Base-by-base conservation (phyloP, 495 filamentous ascomycete species). In the Penicillium fimorum region DNA sequence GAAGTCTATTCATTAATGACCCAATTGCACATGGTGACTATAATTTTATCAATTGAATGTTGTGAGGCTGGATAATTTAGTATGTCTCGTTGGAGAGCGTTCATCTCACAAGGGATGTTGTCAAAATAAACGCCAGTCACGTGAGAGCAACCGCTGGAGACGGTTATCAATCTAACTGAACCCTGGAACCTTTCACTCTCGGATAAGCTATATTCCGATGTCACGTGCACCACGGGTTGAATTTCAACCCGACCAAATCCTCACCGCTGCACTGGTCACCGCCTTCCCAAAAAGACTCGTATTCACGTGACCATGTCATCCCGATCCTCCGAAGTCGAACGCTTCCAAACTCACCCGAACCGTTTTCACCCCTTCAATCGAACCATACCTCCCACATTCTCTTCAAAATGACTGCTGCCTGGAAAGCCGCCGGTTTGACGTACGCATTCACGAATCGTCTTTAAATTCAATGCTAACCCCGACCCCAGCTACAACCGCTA, bases 401-500 rank as follows among this genome's bases (percentile, higher is more conserved):
- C 69, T 73, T 84, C 87, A 91, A 85, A 81, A 98, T 98, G 94
- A 84, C 90, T 75, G 93, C 91, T 78, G 90, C 92, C 70, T 99
- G 95, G 95, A 97, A 97, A 88, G 84, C 92, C 68, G 87, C 94
- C 70, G 94, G 95, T 79, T 80, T 97, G 67, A 96, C 88, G 95
- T 97, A 87, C 75, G 88, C 66, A 45, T 48, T 1, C 4, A 33
- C 40, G 5, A 33, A 6, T 32, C 25, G 17, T 47, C 24, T 47
- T 48, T 4, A 41, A 48, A 30, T 41, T 53, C 25, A 66, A 67
- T 57, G 65, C 69, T 64, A 64, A 80, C 62, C 57, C 57, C 38
- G 65, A 47, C 70, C 18, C 56, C 69, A 75, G 76, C 62, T 76
- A 80, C 75, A 76, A 82, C 75, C 72, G 79, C 58, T 81, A 84